Evolutionary conservation across 345 rosid species (phyloP).

Genomic region (Syzygium aromaticum): DNA sequence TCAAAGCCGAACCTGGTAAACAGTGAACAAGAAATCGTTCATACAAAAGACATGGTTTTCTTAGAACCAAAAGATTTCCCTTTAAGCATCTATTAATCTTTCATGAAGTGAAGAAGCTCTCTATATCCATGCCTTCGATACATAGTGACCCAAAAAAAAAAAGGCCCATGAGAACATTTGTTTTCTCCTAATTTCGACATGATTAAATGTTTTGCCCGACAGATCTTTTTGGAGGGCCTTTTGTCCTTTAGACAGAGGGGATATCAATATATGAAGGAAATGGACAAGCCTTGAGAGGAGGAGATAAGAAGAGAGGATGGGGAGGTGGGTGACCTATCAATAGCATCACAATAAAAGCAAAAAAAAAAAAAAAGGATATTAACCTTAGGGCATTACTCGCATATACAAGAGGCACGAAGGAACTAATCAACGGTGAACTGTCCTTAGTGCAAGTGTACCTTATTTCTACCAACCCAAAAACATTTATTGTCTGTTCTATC

Average conservation of each 20-base stretch:
- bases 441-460: conserved; percentile 1
- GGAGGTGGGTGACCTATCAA: conserved; percentile 13
- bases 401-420: conserved; percentile 9
- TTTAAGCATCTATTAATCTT: not conserved
- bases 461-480: conserved; percentile 17
- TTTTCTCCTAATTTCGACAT: not conserved
- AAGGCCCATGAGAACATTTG: not conserved
- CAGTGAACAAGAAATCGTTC: not conserved
- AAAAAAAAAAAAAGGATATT: not conserved
- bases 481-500: conserved; percentile 6
- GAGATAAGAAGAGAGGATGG: conserved; percentile 12
- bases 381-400: not conserved
- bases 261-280: not conserved
- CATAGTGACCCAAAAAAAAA: not conserved
- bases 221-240: not conserved
- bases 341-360: not conserved
- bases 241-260: not conserved
- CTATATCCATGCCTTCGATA: not conserved
- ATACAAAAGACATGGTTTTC: not conserved
- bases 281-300: conserved; percentile 30
- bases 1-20: not conserved
- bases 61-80: not conserved
- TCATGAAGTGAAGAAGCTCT: not conserved
- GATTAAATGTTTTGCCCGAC: not conserved
- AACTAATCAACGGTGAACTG: conserved; percentile 9